Evolutionary conservation across 2,329 filamentous ascomycete genomes (phyloP).

Genomic region (Lecanicillium sp.): DNA sequence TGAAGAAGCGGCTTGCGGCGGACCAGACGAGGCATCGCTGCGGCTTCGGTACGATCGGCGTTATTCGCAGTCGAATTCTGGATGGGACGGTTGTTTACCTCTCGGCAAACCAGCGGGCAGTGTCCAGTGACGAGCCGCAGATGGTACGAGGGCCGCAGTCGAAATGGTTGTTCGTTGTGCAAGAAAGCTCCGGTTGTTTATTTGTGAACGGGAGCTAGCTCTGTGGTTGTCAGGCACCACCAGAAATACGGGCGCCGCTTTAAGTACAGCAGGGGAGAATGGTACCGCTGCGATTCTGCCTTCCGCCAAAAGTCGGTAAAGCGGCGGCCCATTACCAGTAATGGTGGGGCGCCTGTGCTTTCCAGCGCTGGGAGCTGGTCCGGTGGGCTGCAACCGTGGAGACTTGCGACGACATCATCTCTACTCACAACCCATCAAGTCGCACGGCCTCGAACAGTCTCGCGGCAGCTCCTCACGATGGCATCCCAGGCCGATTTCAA

Average conservation of each 20-base stretch:
- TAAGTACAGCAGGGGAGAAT: neutral
- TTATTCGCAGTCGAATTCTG: neutral
- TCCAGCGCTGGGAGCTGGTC: conserved; percentile 1
- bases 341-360: neutral
- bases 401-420: conserved; percentile 1
- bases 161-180: neutral
- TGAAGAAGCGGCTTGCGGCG: conserved; percentile 73
- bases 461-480: conserved; percentile 30
- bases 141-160: neutral
- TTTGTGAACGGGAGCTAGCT: conserved; percentile 9
- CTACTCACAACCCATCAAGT: neutral
- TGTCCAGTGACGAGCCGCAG: neutral
- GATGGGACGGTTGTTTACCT: neutral
- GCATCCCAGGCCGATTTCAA: conserved; percentile 56
- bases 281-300: neutral
- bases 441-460: neutral
- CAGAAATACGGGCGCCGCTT: neutral
- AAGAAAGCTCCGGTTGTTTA: conserved; percentile 8
- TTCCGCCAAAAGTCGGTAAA: neutral
- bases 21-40: conserved; percentile 67
- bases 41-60: neutral
- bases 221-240: conserved; percentile 9
- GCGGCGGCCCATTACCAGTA: neutral
- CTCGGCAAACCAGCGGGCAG: neutral
- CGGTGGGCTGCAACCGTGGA: neutral